Percentiles rank a stretch among this genome's conserved stretches.
Evolutionary conservation across 331 rosid species (phyloP).

Genomic region (Rhamnella rubrinervis): DNA sequence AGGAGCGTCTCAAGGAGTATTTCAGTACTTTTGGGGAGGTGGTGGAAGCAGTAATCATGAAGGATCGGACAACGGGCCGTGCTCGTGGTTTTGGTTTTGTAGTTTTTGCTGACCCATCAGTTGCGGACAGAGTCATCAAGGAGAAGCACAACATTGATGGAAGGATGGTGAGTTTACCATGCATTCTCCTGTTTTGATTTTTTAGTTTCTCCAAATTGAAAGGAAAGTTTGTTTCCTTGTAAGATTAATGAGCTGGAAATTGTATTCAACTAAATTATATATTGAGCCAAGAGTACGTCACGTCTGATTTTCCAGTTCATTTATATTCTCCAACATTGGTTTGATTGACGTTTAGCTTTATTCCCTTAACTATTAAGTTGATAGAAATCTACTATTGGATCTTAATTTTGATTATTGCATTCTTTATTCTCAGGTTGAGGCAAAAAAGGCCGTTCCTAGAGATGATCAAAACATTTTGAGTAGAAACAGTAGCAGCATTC

Average conservation of each 20-base stretch:
- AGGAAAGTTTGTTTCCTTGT: constrained; percentile 15
- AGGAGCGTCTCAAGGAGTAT: constrained; percentile 93
- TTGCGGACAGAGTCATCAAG: constrained; percentile 70
- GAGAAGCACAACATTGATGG: constrained; percentile 98
- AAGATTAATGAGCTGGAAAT: constrained; percentile 21
- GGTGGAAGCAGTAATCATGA: constrained; percentile 97
- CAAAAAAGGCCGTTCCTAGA: constrained; percentile 92
- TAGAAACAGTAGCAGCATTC: constrained; percentile 73
- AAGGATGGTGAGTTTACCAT: constrained; percentile 67
- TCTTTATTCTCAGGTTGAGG: constrained; percentile 73
- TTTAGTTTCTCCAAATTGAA: constrained; percentile 15
- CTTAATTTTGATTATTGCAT: constrained; percentile 18
- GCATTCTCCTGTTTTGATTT: constrained; percentile 29
- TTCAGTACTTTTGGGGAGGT: constrained; percentile 84
- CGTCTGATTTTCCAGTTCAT: constrained; percentile 3
- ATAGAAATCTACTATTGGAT: constrained; percentile 11
- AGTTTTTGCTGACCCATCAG: constrained; percentile 78
- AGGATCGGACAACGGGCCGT: constrained; percentile 98
- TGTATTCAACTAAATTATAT: constrained; percentile 16
- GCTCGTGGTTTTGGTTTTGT: constrained; percentile 97
- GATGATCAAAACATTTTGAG: constrained; percentile 74
- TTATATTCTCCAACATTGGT: neutral
- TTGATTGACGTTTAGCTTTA: constrained; percentile 16
- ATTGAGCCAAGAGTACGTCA: constrained; percentile 19
- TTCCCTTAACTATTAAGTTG: constrained; percentile 3